phyloP scores from a whole-genome alignment of 116 monocot species.

The Papilionanthe hybrid region DNA sequence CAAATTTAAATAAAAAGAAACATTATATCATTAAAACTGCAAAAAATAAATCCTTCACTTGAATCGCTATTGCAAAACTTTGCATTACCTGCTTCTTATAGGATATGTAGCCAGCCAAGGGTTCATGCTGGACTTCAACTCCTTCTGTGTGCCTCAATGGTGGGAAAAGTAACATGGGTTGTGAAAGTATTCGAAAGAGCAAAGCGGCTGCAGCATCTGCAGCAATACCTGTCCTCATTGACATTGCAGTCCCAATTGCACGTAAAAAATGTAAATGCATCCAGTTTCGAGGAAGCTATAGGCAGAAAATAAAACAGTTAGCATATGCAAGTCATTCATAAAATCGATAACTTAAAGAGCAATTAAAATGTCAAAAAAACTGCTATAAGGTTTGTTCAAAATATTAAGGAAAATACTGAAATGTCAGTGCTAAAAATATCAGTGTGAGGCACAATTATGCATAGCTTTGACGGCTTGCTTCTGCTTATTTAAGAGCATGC shows the following conservation, averaged over 20 bases:
- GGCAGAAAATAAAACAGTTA: constrained; percentile 8
- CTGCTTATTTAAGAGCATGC: too few relatives aligned
- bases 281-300: constrained; percentile 92
- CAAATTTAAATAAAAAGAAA: background rate
- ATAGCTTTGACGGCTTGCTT: background rate
- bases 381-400: background rate
- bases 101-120: constrained; percentile 47
- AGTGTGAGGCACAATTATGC: background rate
- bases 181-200: constrained; percentile 91
- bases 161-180: constrained; percentile 89
- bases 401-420: background rate
- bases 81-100: constrained; percentile 64
- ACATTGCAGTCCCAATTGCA: constrained; percentile 97
- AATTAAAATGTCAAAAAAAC: background rate
- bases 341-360: constrained; percentile 1
- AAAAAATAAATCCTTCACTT: background rate
- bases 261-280: constrained; percentile 95
- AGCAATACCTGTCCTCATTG: constrained; percentile 91
- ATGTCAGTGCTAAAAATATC: background rate
- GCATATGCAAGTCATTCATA: background rate
- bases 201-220: constrained; percentile 97
- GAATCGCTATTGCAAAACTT: background rate
- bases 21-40: background rate
- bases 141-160: constrained; percentile 78
- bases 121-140: constrained; percentile 63